Percentiles rank a stretch among this genome's conserved stretches.
Conservation (phyloP, 768 basidiomycete species). For the Mycena leptocephala region DNA sequence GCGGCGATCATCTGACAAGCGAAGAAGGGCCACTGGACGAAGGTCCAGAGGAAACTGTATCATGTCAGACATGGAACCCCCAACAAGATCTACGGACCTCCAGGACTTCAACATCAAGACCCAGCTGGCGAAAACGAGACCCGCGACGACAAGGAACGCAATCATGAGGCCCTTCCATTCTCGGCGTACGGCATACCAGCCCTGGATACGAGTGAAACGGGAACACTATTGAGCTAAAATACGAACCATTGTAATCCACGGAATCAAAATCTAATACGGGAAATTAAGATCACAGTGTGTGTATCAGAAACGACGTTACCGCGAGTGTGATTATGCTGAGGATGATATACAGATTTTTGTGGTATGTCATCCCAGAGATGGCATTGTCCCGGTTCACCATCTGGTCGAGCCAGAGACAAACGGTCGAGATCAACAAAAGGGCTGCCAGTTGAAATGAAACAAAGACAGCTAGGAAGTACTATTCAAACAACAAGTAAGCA, state of each 20-base stretch:
- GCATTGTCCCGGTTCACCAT: constrained; percentile 38
- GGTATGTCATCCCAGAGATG: constrained; percentile 35
- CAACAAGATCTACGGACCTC: constrained; percentile 11
- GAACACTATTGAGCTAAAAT: neutral
- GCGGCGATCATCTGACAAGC: constrained; percentile 40
- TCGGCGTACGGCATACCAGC: constrained; percentile 45
- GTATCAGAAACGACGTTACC: constrained; percentile 34
- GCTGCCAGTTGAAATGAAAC: constrained; percentile 47
- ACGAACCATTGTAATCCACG: constrained; percentile 48
- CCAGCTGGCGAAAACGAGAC: constrained; percentile 30
- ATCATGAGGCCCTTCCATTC: constrained; percentile 43
- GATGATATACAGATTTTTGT: constrained; percentile 36
- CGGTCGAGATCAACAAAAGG: constrained; percentile 48
- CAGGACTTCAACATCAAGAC: constrained; percentile 34
- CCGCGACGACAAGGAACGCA: constrained; percentile 34
- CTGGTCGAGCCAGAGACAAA: constrained; percentile 51
- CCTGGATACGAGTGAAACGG: constrained; percentile 35
- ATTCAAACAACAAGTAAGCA: neutral
- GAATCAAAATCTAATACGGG: constrained; percentile 38
- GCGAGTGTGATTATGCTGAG: constrained; percentile 42
- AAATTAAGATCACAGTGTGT: neutral
- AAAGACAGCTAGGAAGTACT: constrained; percentile 49
- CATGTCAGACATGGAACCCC: neutral
- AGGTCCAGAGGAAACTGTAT: constrained; percentile 38
- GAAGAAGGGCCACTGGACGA: constrained; percentile 42